Evolutionary conservation across 176 grass and related monocot genomes (phyloP), one percentile per base, ranked within the genome.

Genomic region (Oryza brachyantha): DNA sequence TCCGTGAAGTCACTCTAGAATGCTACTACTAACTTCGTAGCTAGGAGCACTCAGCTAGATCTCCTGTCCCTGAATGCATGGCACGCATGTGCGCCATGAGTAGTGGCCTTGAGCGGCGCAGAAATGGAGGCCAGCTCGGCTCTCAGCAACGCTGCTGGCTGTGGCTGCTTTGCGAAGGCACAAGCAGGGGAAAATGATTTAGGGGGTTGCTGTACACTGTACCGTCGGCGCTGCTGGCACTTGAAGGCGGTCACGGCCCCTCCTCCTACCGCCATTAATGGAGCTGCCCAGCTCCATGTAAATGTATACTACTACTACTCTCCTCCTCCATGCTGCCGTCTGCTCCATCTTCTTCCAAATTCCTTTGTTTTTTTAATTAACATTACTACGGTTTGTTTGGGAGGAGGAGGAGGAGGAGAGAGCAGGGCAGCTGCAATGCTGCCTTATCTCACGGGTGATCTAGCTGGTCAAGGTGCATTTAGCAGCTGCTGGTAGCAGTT

Each of bases 101-200:
- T n/a, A 10, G 68, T 58, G 26, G 22, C 37, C 24, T 26, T 7
- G 68, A n/a, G 68, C 61, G 80, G 86, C 86, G 86, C 80, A 55
- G 70, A 84, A 80, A 88, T 80, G 81, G 76, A 10, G 70, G 81
- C 81, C 76, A 84, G 86, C 86, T 84, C 86, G 40, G n/a, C 38
- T 19, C 38, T 19, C 22, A 31, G 31, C 8, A 7, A 25, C 28
- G 17, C 10, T 19, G 54, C 8, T 32, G 31, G 31, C 31, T 32
- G 31, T 67, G 22, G 9, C 32, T 39, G 74, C 54, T 70, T 64
- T 77, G 26, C 37, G 36, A 73, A 48, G 10, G 28, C n/a, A 9
- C n/a, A 9, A 19, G 2, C 2, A 3, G 17, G 21, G 24, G 0
- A 13, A 71, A 52, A 74, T 83, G 61, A 74, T 82, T 58, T 54